Evolutionary conservation across 192 early-diverging fungal genomes (phyloP).

Genomic region (Allomyces arbusculus): DNA sequence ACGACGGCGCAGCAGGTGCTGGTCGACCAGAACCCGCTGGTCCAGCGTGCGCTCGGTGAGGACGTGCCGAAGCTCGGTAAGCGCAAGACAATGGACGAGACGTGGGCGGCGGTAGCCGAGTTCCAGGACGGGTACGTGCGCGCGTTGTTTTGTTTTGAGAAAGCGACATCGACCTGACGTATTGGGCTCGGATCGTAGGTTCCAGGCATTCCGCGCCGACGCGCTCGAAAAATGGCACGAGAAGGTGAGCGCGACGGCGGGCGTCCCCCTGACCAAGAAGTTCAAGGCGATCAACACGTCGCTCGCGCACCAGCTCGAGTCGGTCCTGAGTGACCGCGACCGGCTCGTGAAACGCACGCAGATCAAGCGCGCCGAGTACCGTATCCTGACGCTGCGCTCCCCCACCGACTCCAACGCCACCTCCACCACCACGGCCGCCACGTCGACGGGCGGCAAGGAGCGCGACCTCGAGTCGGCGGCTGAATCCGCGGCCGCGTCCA

Average conservation of each 20-base stretch:
- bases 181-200: slow-evolving; percentile 8
- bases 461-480: slow-evolving; percentile 20
- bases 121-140: not conserved
- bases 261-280: slow-evolving; percentile 57
- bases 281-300: slow-evolving; percentile 90
- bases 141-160: not conserved
- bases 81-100: not conserved
- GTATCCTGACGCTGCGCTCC: slow-evolving; percentile 19
- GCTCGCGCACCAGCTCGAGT: slow-evolving; percentile 49
- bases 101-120: not conserved
- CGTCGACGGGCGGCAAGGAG: slow-evolving; percentile 9
- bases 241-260: slow-evolving; percentile 57
- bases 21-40: not conserved
- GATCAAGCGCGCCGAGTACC: slow-evolving; percentile 54
- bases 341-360: slow-evolving; percentile 71
- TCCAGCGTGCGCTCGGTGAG: not conserved
- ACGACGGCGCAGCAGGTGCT: not conserved
- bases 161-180: not conserved
- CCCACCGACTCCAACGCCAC: not conserved
- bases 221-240: slow-evolving; percentile 88
- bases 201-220: slow-evolving; percentile 56
- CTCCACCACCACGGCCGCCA: not conserved
- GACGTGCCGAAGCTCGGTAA: not conserved
- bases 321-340: slow-evolving; percentile 45
- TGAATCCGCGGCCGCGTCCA: slow-evolving; percentile 31